Conservation (phyloP, 371 early-diverging fungal genomes). For the Syncephalastrum monosporum region DNA sequence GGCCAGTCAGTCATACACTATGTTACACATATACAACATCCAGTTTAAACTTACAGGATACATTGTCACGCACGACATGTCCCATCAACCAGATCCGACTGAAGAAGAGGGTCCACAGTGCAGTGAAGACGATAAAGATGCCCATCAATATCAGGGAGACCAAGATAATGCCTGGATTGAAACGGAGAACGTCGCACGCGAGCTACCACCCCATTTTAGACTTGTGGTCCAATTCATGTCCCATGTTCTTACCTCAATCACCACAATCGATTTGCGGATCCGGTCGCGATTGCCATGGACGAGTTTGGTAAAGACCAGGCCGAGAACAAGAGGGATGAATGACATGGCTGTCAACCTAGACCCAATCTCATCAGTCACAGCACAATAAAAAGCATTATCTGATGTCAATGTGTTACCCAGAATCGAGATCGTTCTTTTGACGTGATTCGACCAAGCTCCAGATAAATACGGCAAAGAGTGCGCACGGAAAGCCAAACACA, state of each 20-base stretch:
- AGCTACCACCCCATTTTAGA: conserved; percentile 41
- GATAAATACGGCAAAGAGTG: conserved; percentile 53
- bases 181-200: conserved; percentile 71
- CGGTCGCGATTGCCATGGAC: conserved; percentile 38
- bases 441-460: conserved; percentile 56
- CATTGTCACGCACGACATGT: conserved; percentile 21
- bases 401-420: conserved; percentile 17
- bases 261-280: conserved; percentile 56
- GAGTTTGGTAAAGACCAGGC: conserved; percentile 35
- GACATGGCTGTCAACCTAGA: conserved; percentile 54
- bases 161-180: conserved; percentile 67
- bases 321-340: conserved; percentile 51
- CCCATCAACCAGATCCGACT: conserved; percentile 68
- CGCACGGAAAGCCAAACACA: conserved; percentile 53
- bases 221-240: background rate
- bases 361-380: no score
- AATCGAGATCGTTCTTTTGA: conserved; percentile 36
- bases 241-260: conserved; percentile 50
- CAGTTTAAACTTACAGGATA: background rate
- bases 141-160: conserved; percentile 57
- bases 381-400: no score
- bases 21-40: conserved; percentile 8
- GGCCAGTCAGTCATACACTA: conserved; percentile 5
- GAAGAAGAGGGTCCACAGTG: conserved; percentile 69
- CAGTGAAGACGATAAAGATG: conserved; percentile 58